Evolutionary conservation across 805 yeast species (phyloP), one percentile per base, ranked within the genome.

Genomic region (Trichomonascus vanleenenianus): DNA sequence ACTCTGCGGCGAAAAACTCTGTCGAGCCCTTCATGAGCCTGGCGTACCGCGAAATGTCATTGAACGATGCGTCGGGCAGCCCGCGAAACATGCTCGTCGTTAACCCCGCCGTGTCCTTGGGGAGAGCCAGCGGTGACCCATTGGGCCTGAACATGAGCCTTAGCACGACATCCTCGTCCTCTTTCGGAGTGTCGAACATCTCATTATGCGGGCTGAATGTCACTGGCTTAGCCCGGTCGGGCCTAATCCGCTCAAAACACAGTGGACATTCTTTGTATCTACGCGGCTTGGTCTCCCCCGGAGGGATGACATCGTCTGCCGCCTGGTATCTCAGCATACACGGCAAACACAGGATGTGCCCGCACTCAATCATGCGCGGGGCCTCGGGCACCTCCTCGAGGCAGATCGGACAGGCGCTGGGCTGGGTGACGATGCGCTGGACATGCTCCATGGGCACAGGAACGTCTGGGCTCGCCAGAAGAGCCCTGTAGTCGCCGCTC

Each of bases 351-450:
- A 93, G 78, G 12, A 88, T 74, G 60, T 93, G 99, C 3, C 99
- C 98, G 67, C 99, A 93, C 10, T 80, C 74, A 25, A 87, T 80
- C 97, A 93, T 94, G 45, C 97, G 70, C 2, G 98, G 97, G 0
- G 97, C 96, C 14, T 84, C 76, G 11, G 93, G 85, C 11, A 79
- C 81, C 42, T 86, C 94, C 30, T 81, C 74, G 11, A 93, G 68
- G 61, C 99, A 93, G 22, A 93, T 91, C 0, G 98, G 97, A 60
- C 99, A 93, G 33, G 81, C 79, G 19, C 71, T 61, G 1, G 83
- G 81, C 49, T 74, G 76, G 11, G 91, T 83, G 0, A 79, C 81
- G 4, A 91, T 86, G 41, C 96, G 70, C 30, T 82, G 62, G 3
- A 93, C 78, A 33, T 75, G 70, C 2, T 70, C 68, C 48, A 76